Conservation (phyloP, 2,329 filamentous ascomycete genomes). For the Delphinella strobiligena region DNA sequence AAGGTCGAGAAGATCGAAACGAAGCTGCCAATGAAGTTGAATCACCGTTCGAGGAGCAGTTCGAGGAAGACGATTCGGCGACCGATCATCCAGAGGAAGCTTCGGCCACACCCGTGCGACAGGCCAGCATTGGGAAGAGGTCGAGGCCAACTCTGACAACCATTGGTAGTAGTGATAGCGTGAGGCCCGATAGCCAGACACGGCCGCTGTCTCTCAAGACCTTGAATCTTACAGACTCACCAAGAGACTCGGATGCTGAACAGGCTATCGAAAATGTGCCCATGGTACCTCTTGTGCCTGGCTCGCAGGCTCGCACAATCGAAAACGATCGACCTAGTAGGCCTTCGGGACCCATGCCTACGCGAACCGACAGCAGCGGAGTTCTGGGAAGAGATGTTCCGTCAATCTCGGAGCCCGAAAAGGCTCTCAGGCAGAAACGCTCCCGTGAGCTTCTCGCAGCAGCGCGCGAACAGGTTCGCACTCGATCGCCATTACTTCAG, state of each 20-base stretch:
- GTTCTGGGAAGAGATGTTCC: not conserved
- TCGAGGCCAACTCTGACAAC: slow-evolving; percentile 36
- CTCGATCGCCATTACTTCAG: slow-evolving; percentile 15
- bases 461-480: not conserved
- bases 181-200: slow-evolving; percentile 6
- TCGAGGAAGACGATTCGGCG: not conserved
- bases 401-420: not conserved
- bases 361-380: not conserved
- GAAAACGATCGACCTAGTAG: too few species aligned
- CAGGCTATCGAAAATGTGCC: not conserved
- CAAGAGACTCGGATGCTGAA: not conserved
- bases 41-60: slow-evolving; percentile 8
- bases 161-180: slow-evolving; percentile 31
- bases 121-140: slow-evolving; percentile 36
- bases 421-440: not conserved
- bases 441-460: not conserved
- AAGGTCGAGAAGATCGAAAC: slow-evolving; percentile 16
- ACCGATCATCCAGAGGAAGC: slow-evolving; percentile 13
- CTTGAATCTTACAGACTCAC: not conserved
- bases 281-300: not conserved
- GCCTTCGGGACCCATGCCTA: too few species aligned
- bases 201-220: slow-evolving; percentile 1
- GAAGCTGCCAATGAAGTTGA: slow-evolving; percentile 1
- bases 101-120: slow-evolving; percentile 28
- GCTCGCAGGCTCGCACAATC: not conserved